Percentiles rank a stretch among this genome's conserved stretches.
Conservation (phyloP, 805 yeast genomes). For the Ogataea kodamae region DNA sequence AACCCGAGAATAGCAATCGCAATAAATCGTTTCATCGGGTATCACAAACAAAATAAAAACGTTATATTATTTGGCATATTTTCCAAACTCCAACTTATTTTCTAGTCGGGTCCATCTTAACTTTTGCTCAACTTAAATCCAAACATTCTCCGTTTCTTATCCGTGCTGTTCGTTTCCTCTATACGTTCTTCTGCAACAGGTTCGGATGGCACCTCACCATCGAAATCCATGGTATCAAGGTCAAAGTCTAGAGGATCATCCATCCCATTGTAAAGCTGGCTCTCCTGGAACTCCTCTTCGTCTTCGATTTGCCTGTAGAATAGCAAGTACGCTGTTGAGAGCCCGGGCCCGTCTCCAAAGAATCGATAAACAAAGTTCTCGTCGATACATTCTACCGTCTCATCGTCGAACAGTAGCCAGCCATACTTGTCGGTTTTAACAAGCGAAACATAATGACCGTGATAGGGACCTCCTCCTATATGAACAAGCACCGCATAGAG, state of each 20-base stretch:
- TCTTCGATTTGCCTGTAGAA: conserved; percentile 64
- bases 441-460: conserved; percentile 90
- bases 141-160: conserved; percentile 7
- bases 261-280: conserved; percentile 30
- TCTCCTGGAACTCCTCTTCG: conserved; percentile 33
- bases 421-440: conserved; percentile 75
- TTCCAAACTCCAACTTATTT: too few relatives aligned
- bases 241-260: conserved; percentile 22
- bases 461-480: conserved; percentile 96
- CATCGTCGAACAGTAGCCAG: conserved; percentile 95
- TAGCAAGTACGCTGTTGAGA: conserved; percentile 87
- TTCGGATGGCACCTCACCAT: background rate
- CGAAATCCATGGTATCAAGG: conserved; percentile 10
- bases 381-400: conserved; percentile 84
- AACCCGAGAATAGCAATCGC: conserved; percentile 5
- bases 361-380: conserved; percentile 80
- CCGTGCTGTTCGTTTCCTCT: conserved; percentile 1
- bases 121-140: conserved; percentile 8
- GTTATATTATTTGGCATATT: too few relatives aligned
- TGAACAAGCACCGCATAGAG: conserved; percentile 86
- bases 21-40: conserved; percentile 6
- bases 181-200: background rate
- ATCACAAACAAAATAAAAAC: conserved; percentile 1
- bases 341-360: conserved; percentile 82
- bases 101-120: too few relatives aligned